Evolutionary conservation across 164 flowering plant species (phyloP).

Genomic region (Santalum album): DNA sequence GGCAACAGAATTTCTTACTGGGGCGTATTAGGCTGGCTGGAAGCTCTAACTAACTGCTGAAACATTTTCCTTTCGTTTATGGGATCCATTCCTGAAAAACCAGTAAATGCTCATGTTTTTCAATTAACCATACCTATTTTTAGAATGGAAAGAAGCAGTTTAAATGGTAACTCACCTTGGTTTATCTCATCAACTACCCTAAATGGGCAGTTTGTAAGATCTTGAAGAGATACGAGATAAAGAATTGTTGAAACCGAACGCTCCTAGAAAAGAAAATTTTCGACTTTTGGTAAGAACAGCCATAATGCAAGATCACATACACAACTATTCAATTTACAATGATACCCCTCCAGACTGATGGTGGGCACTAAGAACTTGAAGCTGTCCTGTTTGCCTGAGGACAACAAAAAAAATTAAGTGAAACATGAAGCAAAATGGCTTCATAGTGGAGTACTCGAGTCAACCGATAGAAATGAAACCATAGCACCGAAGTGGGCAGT

Average conservation of each 20-base stretch:
- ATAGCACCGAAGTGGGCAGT: too few relatives aligned
- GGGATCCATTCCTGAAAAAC: slow-evolving; percentile 82
- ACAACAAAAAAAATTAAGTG: background rate
- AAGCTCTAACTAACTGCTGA: slow-evolving; percentile 91
- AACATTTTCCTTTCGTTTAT: slow-evolving; percentile 97
- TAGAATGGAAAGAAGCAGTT: background rate
- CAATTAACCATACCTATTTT: background rate
- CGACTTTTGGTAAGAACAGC: slow-evolving; percentile 1
- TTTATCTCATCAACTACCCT: slow-evolving; percentile 98
- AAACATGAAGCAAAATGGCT: too few relatives aligned
- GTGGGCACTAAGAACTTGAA: slow-evolving; percentile 27
- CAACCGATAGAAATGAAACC: too few relatives aligned
- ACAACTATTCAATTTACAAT: background rate
- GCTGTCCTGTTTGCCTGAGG: slow-evolving; percentile 80
- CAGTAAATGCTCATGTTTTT: background rate
- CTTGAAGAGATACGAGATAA: slow-evolving; percentile 96
- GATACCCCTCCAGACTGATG: slow-evolving; percentile 9
- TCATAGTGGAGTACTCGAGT: too few relatives aligned
- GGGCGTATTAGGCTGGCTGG: slow-evolving; percentile 88
- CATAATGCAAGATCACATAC: slow-evolving; percentile 1
- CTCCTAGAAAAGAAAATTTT: slow-evolving; percentile 41
- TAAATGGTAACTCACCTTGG: slow-evolving; percentile 51
- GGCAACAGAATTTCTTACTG: slow-evolving; percentile 53
- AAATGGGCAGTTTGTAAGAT: slow-evolving; percentile 92
- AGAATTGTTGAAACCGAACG: slow-evolving; percentile 96